These are phyloP conservation scores for Candida dendrica DNA, from an alignment of 805 yeast species.

Conservation along the genomic window DNA sequence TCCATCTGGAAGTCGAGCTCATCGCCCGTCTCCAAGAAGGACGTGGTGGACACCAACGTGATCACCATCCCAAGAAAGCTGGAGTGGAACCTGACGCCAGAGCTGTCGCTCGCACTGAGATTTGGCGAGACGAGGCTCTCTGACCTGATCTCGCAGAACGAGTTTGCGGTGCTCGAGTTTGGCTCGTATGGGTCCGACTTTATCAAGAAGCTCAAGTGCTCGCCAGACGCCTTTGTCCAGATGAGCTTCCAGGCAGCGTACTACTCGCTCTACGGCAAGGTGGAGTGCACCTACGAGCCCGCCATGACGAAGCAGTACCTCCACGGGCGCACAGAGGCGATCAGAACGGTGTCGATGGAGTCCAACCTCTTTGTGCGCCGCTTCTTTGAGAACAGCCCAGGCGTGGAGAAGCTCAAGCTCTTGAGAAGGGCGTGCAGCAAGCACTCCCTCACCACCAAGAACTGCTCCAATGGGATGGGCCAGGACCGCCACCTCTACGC, in stretches of 20 bases:
- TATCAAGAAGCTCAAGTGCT: constrained; percentile 77
- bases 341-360: constrained; percentile 75
- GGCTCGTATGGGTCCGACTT: constrained; percentile 60
- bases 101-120: constrained; percentile 69
- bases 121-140: constrained; percentile 88
- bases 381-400: constrained; percentile 63
- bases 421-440: constrained; percentile 63
- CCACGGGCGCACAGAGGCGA: constrained; percentile 92
- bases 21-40: constrained; percentile 38
- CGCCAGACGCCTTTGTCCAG: constrained; percentile 92
- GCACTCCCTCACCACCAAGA: constrained; percentile 62
- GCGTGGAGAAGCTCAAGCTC: constrained; percentile 46
- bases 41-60: constrained; percentile 36
- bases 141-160: constrained; percentile 85
- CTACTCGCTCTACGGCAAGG: constrained; percentile 86
- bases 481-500: constrained; percentile 90
- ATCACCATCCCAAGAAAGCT: constrained; percentile 76
- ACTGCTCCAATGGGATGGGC: constrained; percentile 74
- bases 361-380: constrained; percentile 78
- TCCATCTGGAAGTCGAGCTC: constrained; percentile 56
- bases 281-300: constrained; percentile 92
- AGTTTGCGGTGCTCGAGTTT: constrained; percentile 75
- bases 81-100: constrained; percentile 81
- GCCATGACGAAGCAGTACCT: constrained; percentile 87
- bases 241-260: constrained; percentile 92